Base-by-base conservation (phyloP, 257 asterid genomes). In the Knoxia roxburghii region DNA sequence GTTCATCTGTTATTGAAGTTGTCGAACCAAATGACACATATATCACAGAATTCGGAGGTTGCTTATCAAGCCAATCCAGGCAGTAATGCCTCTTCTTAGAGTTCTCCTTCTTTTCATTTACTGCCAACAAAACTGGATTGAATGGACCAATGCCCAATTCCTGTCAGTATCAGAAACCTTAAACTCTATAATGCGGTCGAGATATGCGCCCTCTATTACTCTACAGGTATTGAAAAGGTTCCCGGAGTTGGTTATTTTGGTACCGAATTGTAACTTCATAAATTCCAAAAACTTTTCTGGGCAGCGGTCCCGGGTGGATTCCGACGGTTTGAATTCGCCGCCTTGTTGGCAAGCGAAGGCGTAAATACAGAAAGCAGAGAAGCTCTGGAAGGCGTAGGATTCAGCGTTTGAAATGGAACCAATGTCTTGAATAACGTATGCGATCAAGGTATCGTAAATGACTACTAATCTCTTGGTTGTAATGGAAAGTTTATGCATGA, bases 21-120 rank as follows among this genome's bases (percentile, higher is more conserved):
- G 82, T 78, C 9, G 86, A 67, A 1, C 89, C 93, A 17, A 86
- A 86, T 0, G 87, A 82, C 15, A 84, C 76, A 4, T 56, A 78
- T 15, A 83, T 57, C 0, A 76, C 86, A 0, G 89, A 86, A 17
- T 67, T 67, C 0, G 26, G 66, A 4, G 9, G 71, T 37, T 83
- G 84, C n/a, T 68, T 61, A 60, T 81, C 91, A 3, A 83, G 86
- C 88, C 82, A 70, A 11, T 66, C 49, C 56, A 70, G 60, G 58
- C 82, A 86, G 26, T 55, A 21, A 59, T 79, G 76, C 0, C 65
- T 64, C 6, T 12, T 10, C 26, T 18, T 57, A 49, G 7, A 63
- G 17, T 6, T 21, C 40, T 11, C n/a, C 7, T 64, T 76, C 69
- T 2, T 82, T 73, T 9, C 41, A 4, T 37, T 37, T 37, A 3